Conservation (phyloP, 768 basidiomycete species). For the Leucocoprinus leucothites region DNA sequence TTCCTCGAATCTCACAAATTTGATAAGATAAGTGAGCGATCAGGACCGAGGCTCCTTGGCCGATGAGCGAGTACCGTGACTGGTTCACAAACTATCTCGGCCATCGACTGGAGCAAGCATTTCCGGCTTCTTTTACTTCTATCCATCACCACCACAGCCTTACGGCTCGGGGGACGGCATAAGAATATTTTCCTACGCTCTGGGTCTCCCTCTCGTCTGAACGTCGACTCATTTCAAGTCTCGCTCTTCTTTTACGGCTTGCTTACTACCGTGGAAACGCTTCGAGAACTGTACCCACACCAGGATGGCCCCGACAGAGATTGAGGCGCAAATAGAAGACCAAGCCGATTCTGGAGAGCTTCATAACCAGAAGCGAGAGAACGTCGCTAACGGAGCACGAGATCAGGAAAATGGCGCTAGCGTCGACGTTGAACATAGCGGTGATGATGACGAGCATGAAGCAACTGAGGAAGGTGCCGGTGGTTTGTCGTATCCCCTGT, state of each 20-base stretch:
- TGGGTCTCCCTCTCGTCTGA: too few relatives aligned
- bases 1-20: neutral
- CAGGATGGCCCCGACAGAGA: too few relatives aligned
- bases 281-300: too few relatives aligned
- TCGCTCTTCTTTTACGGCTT: too few relatives aligned
- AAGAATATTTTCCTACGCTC: too few relatives aligned
- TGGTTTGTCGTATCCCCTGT: conserved; percentile 12
- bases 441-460: conserved; percentile 20
- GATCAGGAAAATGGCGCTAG: neutral
- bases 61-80: conserved; percentile 1
- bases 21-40: conserved; percentile 6
- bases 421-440: conserved; percentile 18
- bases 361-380: conserved; percentile 1
- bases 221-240: too few relatives aligned
- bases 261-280: too few relatives aligned
- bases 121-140: neutral
- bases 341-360: neutral
- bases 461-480: conserved; percentile 20
- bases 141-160: neutral
- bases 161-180: too few relatives aligned
- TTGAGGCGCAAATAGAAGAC: neutral
- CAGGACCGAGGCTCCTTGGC: neutral
- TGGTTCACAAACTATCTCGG: neutral
- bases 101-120: neutral
- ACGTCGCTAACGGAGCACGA: neutral